Evolutionary conservation across 2,329 filamentous ascomycete genomes (phyloP), one percentile per base, ranked within the genome.

Genomic region (Coniochaeta ligniaria): DNA sequence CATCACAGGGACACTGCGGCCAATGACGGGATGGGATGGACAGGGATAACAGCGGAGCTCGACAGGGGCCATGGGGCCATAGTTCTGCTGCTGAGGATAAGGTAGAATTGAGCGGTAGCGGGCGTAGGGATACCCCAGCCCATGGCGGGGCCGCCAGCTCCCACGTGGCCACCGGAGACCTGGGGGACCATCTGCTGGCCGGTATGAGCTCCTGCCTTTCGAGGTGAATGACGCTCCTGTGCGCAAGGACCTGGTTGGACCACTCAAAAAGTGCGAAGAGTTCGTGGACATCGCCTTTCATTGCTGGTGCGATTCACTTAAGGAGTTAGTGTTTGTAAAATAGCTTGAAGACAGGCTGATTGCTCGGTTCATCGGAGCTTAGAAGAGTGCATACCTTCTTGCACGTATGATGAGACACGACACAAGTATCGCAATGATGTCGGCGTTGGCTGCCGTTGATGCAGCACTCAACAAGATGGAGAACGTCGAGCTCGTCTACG

Each of bases 121-220:
- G 54, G 16, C n/a, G 31, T 17, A 74, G 66, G 71, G 47, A 59
- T 62, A 52, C 69, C 71, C 66, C 74, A 78, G 68, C 74, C 75
- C 67, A 80, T 77, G 63, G n/a, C n/a, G n/a, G 75, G 75, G 35
- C 71, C 73, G 20, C 74, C 75, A 59, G 76, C 76, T 54, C 78
- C 47, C 47, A 52, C 31, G 47, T 52, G 47, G 41, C 76, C n/a
- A n/a, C n/a, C 71, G 5, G 74, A 76, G 3, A 70, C 67, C 38
- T 70, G 71, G 1, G 70, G 68, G 64, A 75, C 73, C 72, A 78
- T 75, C 59, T 73, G 75, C 6, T 68, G 71, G 26, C 67, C 73
- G 60, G 74, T 70, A 60, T 74, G 73, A 59, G 43, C 20, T 22
- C 22, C 11, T 26, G 17, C 3, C 20, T 7, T 6, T 22, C 20